phyloP scores from a whole-genome alignment of 371 early-diverging fungal species.

The Nematocida ausubeli region DNA sequence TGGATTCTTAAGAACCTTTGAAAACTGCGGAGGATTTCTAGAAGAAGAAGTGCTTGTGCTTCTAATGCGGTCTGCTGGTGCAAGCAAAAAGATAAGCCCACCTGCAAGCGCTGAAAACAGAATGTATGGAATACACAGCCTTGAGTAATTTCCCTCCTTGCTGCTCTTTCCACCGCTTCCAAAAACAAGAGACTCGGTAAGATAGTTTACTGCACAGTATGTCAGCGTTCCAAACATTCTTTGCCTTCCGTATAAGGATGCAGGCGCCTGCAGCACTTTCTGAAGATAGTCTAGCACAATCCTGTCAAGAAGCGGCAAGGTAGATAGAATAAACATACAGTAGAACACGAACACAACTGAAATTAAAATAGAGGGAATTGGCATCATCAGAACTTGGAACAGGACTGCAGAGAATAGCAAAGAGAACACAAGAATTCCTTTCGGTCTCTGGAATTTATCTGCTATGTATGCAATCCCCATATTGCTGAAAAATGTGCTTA shows the following conservation, averaged over 20 bases:
- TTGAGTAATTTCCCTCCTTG: conserved; percentile 44
- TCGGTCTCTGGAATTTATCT: conserved; percentile 64
- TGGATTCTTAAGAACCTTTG: conserved; percentile 58
- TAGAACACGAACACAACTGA: conserved; percentile 64
- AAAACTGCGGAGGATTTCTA: conserved; percentile 48
- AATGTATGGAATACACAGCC: conserved; percentile 56
- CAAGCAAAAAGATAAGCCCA: conserved; percentile 12
- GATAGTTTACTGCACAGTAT: conserved; percentile 60
- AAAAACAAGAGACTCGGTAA: conserved; percentile 51
- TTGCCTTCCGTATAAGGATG: conserved; percentile 67
- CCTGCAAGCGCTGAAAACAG: conserved; percentile 39
- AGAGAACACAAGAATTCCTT: conserved; percentile 56
- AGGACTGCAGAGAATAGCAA: conserved; percentile 50
- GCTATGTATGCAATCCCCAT: conserved; percentile 63
- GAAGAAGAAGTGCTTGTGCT: background rate
- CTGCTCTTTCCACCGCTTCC: background rate
- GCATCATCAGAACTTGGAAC: conserved; percentile 64
- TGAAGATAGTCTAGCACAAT: conserved; percentile 64
- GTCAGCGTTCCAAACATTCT: conserved; percentile 68
- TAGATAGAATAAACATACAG: conserved; percentile 47
- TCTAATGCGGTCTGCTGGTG: conserved; percentile 41
- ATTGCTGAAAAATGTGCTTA: conserved; percentile 67
- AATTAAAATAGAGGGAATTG: conserved; percentile 54
- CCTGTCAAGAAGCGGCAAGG: conserved; percentile 51
- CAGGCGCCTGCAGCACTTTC: conserved; percentile 52